Conservation (phyloP, 495 filamentous ascomycete species). For the Lophiostoma macrostomum region DNA sequence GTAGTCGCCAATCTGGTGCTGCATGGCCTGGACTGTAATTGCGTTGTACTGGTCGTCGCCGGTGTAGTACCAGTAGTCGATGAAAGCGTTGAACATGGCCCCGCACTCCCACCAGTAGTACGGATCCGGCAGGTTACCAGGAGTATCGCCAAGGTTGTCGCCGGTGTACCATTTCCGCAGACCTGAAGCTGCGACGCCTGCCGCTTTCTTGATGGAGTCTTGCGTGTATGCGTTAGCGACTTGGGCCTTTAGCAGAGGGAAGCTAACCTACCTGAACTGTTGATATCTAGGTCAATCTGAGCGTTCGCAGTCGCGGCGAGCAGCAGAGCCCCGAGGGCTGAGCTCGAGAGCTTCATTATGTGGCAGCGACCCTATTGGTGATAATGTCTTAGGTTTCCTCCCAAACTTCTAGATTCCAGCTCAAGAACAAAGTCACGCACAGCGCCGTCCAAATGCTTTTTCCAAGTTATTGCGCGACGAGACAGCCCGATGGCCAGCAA, state of each 20-base stretch:
- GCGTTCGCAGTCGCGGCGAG: constrained; percentile 20
- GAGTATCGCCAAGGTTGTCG: constrained; percentile 46
- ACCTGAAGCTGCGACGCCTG: constrained; percentile 36
- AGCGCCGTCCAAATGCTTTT: background rate
- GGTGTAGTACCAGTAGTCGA: constrained; percentile 57
- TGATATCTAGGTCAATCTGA: constrained; percentile 29
- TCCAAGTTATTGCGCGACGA: background rate
- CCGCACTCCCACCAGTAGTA: constrained; percentile 53
- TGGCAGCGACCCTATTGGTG: background rate
- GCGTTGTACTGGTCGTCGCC: constrained; percentile 54
- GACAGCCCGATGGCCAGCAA: background rate
- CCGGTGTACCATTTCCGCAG: constrained; percentile 47
- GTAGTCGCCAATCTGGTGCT: constrained; percentile 48
- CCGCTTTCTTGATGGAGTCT: constrained; percentile 41
- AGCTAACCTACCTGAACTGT: constrained; percentile 15
- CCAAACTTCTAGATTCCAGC: too few species aligned
- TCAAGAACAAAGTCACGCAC: constrained; percentile 16
- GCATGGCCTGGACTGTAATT: constrained; percentile 49
- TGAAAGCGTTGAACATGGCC: constrained; percentile 49
- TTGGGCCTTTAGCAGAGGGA: background rate
- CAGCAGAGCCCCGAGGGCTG: constrained; percentile 25
- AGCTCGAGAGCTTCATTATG: constrained; percentile 32
- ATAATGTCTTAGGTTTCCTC: too few species aligned
- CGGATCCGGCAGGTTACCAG: constrained; percentile 40
- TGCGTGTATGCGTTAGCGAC: too few species aligned